A percentile compares a stretch with the other conserved stretches of the same genome.
Evolutionary conservation across 495 filamentous ascomycete genomes (phyloP).

Genomic region (Aspergillus kassunensis): DNA sequence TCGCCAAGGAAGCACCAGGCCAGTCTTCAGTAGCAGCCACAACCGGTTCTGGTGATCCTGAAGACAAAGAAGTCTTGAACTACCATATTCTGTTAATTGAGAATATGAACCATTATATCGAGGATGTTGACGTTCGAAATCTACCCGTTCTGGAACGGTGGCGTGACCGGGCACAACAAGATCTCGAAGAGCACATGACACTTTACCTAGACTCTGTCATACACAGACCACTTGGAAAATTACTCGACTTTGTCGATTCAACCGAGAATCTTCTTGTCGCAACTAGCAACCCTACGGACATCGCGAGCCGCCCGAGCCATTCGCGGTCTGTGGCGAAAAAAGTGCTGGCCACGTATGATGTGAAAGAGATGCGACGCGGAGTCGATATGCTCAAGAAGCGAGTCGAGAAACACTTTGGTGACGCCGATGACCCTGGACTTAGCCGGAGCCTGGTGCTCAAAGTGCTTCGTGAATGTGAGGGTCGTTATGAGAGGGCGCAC

Average conservation of each 20-base stretch:
- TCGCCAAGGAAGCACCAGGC: conserved; percentile 85
- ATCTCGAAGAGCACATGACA: conserved; percentile 83
- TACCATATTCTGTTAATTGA: conserved; percentile 96
- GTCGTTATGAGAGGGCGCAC: conserved; percentile 68
- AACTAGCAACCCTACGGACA: conserved; percentile 38
- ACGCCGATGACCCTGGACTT: conserved; percentile 70
- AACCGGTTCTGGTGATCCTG: conserved; percentile 57
- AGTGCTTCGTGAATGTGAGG: conserved; percentile 78
- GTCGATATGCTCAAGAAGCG: conserved; percentile 82
- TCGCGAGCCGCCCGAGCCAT: conserved; percentile 74
- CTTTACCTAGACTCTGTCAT: conserved; percentile 86
- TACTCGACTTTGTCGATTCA: conserved; percentile 85
- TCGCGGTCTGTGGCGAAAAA: conserved; percentile 80
- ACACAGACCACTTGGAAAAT: conserved; percentile 79
- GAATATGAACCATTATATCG: conserved; percentile 96
- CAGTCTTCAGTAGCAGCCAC: conserved; percentile 45
- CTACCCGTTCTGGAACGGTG: conserved; percentile 77
- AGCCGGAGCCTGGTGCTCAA: conserved; percentile 67
- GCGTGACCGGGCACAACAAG: conserved; percentile 68
- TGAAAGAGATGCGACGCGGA: conserved; percentile 76
- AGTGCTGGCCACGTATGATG: conserved; percentile 71
- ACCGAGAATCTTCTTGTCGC: conserved; percentile 63
- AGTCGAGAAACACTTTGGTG: conserved; percentile 94
- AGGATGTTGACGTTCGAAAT: conserved; percentile 75
- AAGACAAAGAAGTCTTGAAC: conserved; percentile 93